A percentile compares a stretch with the other conserved stretches of the same genome.
phyloP scores from a whole-genome alignment of 495 filamentous ascomycete species.

The Saxophila tyrrhenica region DNA sequence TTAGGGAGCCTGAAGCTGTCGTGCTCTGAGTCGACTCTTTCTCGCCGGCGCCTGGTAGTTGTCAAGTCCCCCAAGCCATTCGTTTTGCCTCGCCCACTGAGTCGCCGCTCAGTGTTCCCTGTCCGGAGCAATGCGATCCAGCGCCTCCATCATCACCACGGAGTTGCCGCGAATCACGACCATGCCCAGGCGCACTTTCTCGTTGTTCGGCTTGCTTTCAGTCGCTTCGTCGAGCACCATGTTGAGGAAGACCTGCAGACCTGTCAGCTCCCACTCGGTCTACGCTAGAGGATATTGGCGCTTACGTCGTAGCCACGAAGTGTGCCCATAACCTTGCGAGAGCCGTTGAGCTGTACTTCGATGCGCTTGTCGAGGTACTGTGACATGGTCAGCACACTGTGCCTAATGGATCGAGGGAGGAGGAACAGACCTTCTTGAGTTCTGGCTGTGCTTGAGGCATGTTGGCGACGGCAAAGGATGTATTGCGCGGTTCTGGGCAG shows the following conservation, averaged over 20 bases:
- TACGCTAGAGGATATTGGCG: too few relatives aligned
- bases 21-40: too few relatives aligned
- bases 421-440: slow-evolving; percentile 65
- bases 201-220: slow-evolving; percentile 83
- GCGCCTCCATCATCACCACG: slow-evolving; percentile 86
- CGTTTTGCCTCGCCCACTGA: too few relatives aligned
- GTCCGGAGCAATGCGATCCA: slow-evolving; percentile 13
- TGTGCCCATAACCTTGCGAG: slow-evolving; percentile 90
- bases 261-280: too few relatives aligned
- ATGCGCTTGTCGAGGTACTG: slow-evolving; percentile 99
- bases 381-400: slow-evolving; percentile 5
- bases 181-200: slow-evolving; percentile 87
- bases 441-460: slow-evolving; percentile 99
- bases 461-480: slow-evolving; percentile 31
- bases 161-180: slow-evolving; percentile 92
- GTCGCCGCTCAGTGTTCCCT: too few relatives aligned
- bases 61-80: too few relatives aligned
- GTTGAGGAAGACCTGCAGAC: slow-evolving; percentile 82
- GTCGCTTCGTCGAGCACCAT: slow-evolving; percentile 97
- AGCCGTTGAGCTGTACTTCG: slow-evolving; percentile 95
- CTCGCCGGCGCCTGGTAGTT: too few relatives aligned
- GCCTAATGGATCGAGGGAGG: not conserved
- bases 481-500: too few relatives aligned
- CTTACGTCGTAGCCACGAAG: slow-evolving; percentile 88
- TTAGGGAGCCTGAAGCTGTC: too few relatives aligned